Evolutionary conservation across 2,329 filamentous ascomycete genomes (phyloP), one percentile per base, ranked within the genome.

Genomic region (Aspergillus persii): DNA sequence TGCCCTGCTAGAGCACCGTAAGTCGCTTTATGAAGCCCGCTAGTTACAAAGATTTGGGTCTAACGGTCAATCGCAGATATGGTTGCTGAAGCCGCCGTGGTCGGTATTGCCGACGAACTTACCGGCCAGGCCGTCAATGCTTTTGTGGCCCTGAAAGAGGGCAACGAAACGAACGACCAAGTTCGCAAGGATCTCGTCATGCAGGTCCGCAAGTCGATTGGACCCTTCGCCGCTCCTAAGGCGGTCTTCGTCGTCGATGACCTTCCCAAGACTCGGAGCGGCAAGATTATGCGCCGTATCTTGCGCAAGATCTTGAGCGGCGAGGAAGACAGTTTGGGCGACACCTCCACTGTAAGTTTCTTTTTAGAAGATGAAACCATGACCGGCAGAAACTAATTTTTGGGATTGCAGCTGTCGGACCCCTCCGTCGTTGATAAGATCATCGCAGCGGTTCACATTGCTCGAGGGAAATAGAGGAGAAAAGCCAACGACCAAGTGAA

Each of bases 201-300:
- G 76, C 95, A 98, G 78, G 95, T 98, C 65, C 90, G 95, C 73
- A 96, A 96, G 84, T 96, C 91, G 66, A 99, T 99, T 73, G 95
- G 95, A 11, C 95, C 95, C 3, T 99, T 99, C 74, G 95, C 95
- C 3, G 93, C 95, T 33, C 95, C 95, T 64, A 99, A 98, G 83
- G 90, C 89, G 23, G 89, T 99, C 64, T 95, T 88, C 75, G 86
- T 96, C 56, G 90, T 99, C 49, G 89, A 92, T 3, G 95, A 99
- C 75, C 85, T 99, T 65, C 95, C 95, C 70, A 98, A 99, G 87
- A 99, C 95, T 41, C 86, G 95, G 68, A 96, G 91, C 68, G 95
- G 95, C 66, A 99, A 99, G 89, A 99, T 99, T 73, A 99, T 99
- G 95, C 86, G 95, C 64, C 88, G 95, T 65, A 96, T 99, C 73